A percentile compares a stretch with the other conserved stretches of the same genome.
These are phyloP conservation scores for Colletotrichum tropicale DNA, from an alignment of 2,329 filamentous ascomycete species.

Conservation along the genomic window DNA sequence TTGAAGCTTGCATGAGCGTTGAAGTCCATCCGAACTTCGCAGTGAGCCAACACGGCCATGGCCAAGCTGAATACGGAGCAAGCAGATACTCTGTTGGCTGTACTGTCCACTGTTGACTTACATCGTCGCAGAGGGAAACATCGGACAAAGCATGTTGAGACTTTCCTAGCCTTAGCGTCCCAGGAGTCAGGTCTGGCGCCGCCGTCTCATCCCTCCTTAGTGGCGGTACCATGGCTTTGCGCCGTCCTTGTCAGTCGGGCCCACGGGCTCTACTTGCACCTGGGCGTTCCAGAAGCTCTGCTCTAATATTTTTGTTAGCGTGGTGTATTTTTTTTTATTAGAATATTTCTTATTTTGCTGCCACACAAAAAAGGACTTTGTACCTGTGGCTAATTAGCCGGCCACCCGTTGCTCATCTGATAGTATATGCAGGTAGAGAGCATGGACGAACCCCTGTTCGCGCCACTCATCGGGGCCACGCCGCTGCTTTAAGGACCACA, in stretches of 20 bases:
- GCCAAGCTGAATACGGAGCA: neutral
- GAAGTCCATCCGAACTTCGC: neutral
- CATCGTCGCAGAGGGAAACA: neutral
- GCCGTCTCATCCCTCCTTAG: slow-evolving; percentile 15
- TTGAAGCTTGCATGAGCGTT: neutral
- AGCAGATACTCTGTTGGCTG: neutral
- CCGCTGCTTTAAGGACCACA: slow-evolving; percentile 1
- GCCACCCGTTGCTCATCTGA: neutral
- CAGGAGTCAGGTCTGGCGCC: neutral
- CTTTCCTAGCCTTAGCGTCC: neutral
- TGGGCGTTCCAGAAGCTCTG: neutral
- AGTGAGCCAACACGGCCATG: neutral
- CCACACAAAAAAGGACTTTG: neutral
- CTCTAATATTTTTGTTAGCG: neutral
- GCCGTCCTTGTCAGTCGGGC: slow-evolving; percentile 1
- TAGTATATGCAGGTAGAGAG: neutral
- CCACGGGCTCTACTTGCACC: neutral
- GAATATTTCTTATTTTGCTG: neutral
- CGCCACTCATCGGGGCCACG: neutral
- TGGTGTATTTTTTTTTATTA: neutral
- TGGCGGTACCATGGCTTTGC: neutral
- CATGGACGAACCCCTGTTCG: neutral
- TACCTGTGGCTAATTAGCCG: neutral
- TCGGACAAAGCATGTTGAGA: neutral
- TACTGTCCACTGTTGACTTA: neutral